Evolutionary conservation across 2,329 filamentous ascomycete genomes (phyloP), one percentile per base, ranked within the genome.

Genomic region (Hirsutella rhossiliensis): DNA sequence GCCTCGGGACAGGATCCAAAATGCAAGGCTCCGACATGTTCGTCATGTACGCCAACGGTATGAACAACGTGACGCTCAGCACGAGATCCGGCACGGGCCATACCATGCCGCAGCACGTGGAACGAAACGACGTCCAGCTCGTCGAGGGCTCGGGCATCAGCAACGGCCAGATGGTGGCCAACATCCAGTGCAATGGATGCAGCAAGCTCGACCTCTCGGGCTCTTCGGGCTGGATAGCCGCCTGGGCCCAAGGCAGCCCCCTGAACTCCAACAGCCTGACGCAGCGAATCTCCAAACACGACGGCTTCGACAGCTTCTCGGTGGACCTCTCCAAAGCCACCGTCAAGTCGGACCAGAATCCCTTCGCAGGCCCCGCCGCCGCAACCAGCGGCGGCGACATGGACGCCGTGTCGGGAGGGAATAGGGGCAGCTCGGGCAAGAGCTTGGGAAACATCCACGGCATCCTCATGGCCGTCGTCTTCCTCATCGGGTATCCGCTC

Each of bases 21-120:
- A 83, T 83, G 79, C 36, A 56, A 13, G 72, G 68, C 29, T 58
- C 78, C 41, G 72, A 78, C 55, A 79, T 82, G 45, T 81, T 83
- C 54, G 50, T 83, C 53, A 66, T 82, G 50, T 83, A 83, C 57
- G 61, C 73, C 39, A 67, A 78, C 49, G 75, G 75, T 46, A 50
- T 52, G 4, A 72, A 72, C 48, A 81, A 82, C 54, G 67, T 82
- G 20, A 83, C 79, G 1, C 55, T 82, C 43, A 81, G 77, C 48
- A 68, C 77, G 1, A 72, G 80, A 19, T 52, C 57, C 3, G 75
- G 71, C 28, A 61, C 53, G 1, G 66, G 67, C 8, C 65, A 81
- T 49, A 49, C 56, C 31, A 59, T 65, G 62, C 80, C 80, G 0
- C 40, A 59, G 23, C 71, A 73, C 57, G 62, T 61, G 2, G 52